Evolutionary conservation across 192 early-diverging fungal species (phyloP).

Genomic region (Cetraspora pellucida): DNA sequence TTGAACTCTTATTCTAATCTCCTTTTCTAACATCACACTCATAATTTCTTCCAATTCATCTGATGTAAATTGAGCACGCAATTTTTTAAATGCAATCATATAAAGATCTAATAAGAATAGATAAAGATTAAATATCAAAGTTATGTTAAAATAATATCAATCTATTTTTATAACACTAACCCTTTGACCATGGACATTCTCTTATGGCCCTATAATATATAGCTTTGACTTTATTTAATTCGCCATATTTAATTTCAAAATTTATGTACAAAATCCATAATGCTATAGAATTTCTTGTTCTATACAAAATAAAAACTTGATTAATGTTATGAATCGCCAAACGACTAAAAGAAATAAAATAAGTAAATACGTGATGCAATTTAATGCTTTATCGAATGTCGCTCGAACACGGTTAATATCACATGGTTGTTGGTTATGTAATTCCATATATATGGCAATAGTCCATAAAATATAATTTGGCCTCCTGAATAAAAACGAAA

Average conservation of each 20-base stretch:
- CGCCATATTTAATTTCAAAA: slow-evolving; percentile 55
- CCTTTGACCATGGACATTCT: slow-evolving; percentile 72
- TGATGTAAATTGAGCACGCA: slow-evolving; percentile 44
- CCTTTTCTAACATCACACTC: slow-evolving; percentile 67
- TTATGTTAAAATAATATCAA: background rate
- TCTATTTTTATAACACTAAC: slow-evolving; percentile 36
- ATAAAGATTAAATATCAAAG: background rate
- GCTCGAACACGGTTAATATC: slow-evolving; percentile 59
- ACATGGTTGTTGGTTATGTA: slow-evolving; percentile 53
- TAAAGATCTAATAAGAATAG: slow-evolving; percentile 52
- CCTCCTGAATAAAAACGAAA: slow-evolving; percentile 46
- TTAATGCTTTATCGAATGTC: slow-evolving; percentile 59
- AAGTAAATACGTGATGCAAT: slow-evolving; percentile 46
- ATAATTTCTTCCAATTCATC: slow-evolving; percentile 58
- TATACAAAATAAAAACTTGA: slow-evolving; percentile 19
- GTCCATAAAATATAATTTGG: slow-evolving; percentile 58
- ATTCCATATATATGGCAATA: slow-evolving; percentile 58
- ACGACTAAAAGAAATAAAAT: background rate
- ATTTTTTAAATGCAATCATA: slow-evolving; percentile 51
- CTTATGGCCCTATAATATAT: slow-evolving; percentile 62
- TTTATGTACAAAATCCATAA: slow-evolving; percentile 67
- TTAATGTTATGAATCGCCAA: no score
- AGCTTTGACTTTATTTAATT: slow-evolving; percentile 47
- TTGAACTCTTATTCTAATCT: slow-evolving; percentile 53
- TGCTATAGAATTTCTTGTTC: slow-evolving; percentile 48